Conservation (phyloP, 352 stramenopile species). For the Globisporangium alternatum region DNA sequence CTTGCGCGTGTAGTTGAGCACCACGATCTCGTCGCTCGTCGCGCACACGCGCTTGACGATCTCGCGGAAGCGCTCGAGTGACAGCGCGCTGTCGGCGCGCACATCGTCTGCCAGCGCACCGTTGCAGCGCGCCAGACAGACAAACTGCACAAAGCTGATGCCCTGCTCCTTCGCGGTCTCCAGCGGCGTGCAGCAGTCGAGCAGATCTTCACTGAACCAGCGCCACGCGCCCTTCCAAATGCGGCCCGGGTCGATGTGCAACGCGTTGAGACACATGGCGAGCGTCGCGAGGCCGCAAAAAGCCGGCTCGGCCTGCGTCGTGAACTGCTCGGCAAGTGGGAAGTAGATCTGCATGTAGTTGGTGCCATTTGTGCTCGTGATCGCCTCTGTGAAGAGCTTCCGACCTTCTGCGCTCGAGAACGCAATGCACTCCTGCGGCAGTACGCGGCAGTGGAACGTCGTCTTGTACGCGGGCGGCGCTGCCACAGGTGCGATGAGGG, state of each 20-base stretch:
- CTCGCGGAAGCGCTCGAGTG: constrained; percentile 48
- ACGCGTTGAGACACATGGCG: constrained; percentile 78
- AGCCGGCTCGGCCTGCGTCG: constrained; percentile 89
- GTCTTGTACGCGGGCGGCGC: constrained; percentile 20
- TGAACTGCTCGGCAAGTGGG: constrained; percentile 87
- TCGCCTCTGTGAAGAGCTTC: constrained; percentile 78
- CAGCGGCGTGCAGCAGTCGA: constrained; percentile 79
- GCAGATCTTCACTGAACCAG: constrained; percentile 84
- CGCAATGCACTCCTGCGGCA: constrained; percentile 76
- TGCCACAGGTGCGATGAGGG: not conserved
- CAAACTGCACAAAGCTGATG: constrained; percentile 69
- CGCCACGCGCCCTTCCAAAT: constrained; percentile 80
- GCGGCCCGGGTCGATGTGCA: constrained; percentile 71
- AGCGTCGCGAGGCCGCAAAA: constrained; percentile 88
- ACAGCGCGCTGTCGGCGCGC: constrained; percentile 43
- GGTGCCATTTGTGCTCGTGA: constrained; percentile 18
- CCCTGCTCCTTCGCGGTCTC: constrained; percentile 66
- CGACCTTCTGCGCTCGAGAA: constrained; percentile 85
- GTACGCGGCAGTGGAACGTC: constrained; percentile 81
- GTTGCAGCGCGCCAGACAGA: constrained; percentile 66
- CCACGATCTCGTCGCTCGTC: constrained; percentile 81
- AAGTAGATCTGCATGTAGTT: constrained; percentile 94
- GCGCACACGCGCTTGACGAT: constrained; percentile 76
- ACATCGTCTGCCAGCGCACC: constrained; percentile 47
- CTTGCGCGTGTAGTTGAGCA: constrained; percentile 92